Base-by-base conservation (phyloP, 805 yeast genomes). In the Lipomyces anomalus region DNA sequence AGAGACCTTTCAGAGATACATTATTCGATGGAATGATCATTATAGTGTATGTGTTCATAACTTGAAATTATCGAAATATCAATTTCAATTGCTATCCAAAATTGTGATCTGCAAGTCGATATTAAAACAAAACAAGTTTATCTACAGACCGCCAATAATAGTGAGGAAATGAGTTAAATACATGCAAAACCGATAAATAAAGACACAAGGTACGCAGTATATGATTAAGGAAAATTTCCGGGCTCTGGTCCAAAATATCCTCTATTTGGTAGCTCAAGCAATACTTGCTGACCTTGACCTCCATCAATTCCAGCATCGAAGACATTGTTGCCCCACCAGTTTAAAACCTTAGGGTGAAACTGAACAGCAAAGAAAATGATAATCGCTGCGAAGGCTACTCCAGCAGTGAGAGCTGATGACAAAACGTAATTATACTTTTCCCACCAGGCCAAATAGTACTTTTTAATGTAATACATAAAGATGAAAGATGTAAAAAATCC, bases 341-440 rank as follows among this genome's bases (percentile, higher is more conserved):
- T 40, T 2, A 63, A 49, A 2, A 56, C 55, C 11, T 67, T 64
- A 13, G 67, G 67, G 11, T 74, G 66, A 35, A 67, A 68, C 35
- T 71, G 70, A 4, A 74, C 68, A 1, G 73, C 64, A 52, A 79
- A 68, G 57, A 80, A 79, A 6, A 81, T 72, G 21, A 79, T 46
- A 40, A 81, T 63, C 2, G 82, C 73, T 26, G 82, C 73, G 52
- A 78, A 69, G 1, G 85, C 84, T n/a, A 81, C 72, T 1, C 85
- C 86, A 4, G 81, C 74, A 38, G 80, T 80, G 20, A 82, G 62
- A 1, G 79, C 87, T 23, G 83, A 77, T 18, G 83, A 73, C 44
- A 82, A 65, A 3, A 80, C 72, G 59, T 79, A 80, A 59, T 80
- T 80, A 61, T 82, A 82, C 61, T 80, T 80, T 33, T 80, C 79